Conservation (phyloP, 2,329 filamentous ascomycete genomes). For the Botryotinia narcissicola region DNA sequence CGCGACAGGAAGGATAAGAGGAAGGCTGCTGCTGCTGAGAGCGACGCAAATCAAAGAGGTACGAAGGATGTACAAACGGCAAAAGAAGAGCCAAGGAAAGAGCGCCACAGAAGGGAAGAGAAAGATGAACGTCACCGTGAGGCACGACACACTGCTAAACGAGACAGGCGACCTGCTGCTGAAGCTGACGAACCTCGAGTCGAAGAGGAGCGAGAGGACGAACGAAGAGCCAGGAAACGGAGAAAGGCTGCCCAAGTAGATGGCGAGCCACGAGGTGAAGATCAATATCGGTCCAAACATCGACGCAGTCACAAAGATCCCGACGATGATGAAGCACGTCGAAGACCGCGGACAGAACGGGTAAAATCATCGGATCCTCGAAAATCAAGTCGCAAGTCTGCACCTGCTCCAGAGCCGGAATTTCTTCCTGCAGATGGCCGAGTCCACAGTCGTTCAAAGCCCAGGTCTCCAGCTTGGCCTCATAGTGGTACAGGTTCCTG, state of each 20-base stretch:
- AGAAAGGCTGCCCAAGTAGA: slow-evolving; percentile 43
- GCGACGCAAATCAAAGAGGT: slow-evolving; percentile 48
- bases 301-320: slow-evolving; percentile 48
- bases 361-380: slow-evolving; percentile 42
- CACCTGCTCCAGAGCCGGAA: slow-evolving; percentile 41
- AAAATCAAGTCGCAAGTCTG: slow-evolving; percentile 42
- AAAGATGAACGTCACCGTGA: slow-evolving; percentile 63
- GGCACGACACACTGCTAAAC: slow-evolving; percentile 54
- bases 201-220: slow-evolving; percentile 25
- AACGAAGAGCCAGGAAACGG: slow-evolving; percentile 45
- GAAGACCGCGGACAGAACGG: slow-evolving; percentile 52
- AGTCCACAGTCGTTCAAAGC: slow-evolving; percentile 33
- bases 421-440: slow-evolving; percentile 34
- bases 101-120: slow-evolving; percentile 54
- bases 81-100: slow-evolving; percentile 56
- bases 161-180: slow-evolving; percentile 47
- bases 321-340: slow-evolving; percentile 55
- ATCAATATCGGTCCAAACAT: slow-evolving; percentile 45
- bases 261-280: slow-evolving; percentile 47
- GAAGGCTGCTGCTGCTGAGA: slow-evolving; percentile 41
- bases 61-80: slow-evolving; percentile 53
- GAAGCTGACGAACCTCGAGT: slow-evolving; percentile 42
- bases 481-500: slow-evolving; percentile 64
- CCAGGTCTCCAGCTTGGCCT: slow-evolving; percentile 50
- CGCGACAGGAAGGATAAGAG: slow-evolving; percentile 48